Percentiles rank a stretch among this genome's conserved stretches.
Conservation (phyloP, 2,329 filamentous ascomycete genomes). For the Dactylellina haptotyla region DNA sequence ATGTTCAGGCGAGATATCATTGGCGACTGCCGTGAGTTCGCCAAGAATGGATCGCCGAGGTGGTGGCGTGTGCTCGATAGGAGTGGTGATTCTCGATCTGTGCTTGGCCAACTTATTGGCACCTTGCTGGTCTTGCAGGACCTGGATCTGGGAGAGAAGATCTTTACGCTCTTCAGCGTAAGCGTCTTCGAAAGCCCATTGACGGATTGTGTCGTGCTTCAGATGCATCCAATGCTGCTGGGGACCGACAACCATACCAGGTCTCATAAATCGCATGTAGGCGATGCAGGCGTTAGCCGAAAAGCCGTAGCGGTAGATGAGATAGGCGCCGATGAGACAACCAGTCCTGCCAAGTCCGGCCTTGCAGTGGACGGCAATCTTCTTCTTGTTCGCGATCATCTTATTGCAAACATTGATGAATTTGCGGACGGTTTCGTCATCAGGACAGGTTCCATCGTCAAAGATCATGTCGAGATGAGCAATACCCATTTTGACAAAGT, state of each 20-base stretch:
- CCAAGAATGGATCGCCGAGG: constrained; percentile 86
- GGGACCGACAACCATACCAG: constrained; percentile 97
- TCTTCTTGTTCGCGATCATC: constrained; percentile 89
- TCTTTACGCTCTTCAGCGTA: constrained; percentile 72
- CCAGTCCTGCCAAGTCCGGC: constrained; percentile 94
- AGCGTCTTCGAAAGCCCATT: constrained; percentile 88
- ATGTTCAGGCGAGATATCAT: constrained; percentile 79
- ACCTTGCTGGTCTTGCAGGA: constrained; percentile 61
- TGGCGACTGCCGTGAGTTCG: constrained; percentile 79
- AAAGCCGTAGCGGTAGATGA: constrained; percentile 97
- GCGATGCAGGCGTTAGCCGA: constrained; percentile 97
- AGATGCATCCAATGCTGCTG: constrained; percentile 99
- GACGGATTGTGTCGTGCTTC: constrained; percentile 95
- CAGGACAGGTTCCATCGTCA: constrained; percentile 95
- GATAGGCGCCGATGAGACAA: constrained; percentile 94
- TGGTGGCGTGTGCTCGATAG: constrained; percentile 59
- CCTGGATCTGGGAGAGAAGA: constrained; percentile 74
- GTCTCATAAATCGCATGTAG: constrained; percentile 99
- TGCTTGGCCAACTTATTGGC: constrained; percentile 65
- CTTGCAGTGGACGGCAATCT: constrained; percentile 98
- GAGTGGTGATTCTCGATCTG: constrained; percentile 59
- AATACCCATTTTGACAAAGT: constrained; percentile 94
- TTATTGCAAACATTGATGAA: constrained; percentile 96
- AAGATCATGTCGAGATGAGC: constrained; percentile 99
- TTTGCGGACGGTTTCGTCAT: constrained; percentile 85